Conservation (phyloP, 2,329 filamentous ascomycete species). For the Ophiocordyceps polyrhachis-furcata region DNA sequence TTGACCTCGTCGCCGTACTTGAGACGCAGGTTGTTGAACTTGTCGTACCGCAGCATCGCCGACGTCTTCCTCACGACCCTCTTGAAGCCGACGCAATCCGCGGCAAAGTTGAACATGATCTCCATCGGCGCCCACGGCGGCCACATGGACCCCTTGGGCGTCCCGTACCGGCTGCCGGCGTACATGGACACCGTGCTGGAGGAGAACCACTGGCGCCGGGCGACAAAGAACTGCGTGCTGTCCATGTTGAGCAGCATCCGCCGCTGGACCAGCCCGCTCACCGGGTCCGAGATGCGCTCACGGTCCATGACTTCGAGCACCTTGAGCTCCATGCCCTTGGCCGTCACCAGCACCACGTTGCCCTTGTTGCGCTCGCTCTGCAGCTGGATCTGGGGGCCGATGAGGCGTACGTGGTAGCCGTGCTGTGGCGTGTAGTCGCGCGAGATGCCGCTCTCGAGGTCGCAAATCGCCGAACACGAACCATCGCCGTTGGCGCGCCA, state of each 20-base stretch:
- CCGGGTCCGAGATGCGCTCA: slow-evolving; percentile 72
- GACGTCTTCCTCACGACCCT: slow-evolving; percentile 94
- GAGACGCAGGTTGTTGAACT: slow-evolving; percentile 89
- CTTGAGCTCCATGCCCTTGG: slow-evolving; percentile 96
- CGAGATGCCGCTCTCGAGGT: slow-evolving; percentile 59
- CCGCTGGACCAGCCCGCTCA: slow-evolving; percentile 87
- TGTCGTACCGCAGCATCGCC: slow-evolving; percentile 84
- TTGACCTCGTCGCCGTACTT: slow-evolving; percentile 94
- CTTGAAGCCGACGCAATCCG: slow-evolving; percentile 93
- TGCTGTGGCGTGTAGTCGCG: slow-evolving; percentile 81
- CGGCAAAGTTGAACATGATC: slow-evolving; percentile 91
- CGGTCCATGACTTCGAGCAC: slow-evolving; percentile 98
- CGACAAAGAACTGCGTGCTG: slow-evolving; percentile 95
- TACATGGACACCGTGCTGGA: slow-evolving; percentile 80
- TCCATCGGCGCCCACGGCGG: slow-evolving; percentile 97
- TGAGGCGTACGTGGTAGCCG: slow-evolving; percentile 84
- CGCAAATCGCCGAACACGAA: slow-evolving; percentile 29
- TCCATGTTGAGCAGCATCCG: slow-evolving; percentile 93
- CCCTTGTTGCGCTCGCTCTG: slow-evolving; percentile 98
- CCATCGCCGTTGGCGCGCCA: slow-evolving; percentile 15
- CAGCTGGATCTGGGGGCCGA: slow-evolving; percentile 92
- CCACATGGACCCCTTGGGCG: slow-evolving; percentile 71
- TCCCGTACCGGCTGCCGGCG: slow-evolving; percentile 82
- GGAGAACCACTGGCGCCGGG: slow-evolving; percentile 77
- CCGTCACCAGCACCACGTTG: slow-evolving; percentile 87